Evolutionary conservation across 768 basidiomycete species (phyloP).

Genomic region (Boletus rubescentipes): DNA sequence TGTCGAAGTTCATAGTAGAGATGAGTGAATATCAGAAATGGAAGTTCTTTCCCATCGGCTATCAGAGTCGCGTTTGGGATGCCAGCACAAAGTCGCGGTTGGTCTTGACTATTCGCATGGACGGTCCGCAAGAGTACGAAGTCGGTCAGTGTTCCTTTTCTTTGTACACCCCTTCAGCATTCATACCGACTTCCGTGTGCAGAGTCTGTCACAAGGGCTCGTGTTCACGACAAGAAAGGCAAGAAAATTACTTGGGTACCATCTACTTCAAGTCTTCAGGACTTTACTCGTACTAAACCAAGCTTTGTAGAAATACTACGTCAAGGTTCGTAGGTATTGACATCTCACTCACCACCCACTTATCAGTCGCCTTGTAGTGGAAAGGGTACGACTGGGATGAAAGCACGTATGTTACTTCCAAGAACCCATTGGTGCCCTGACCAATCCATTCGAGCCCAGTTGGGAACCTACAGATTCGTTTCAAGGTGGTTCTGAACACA

Average conservation of each 20-base stretch:
- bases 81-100: neutral
- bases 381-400: slow-evolving; percentile 55
- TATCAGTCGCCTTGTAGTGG: slow-evolving; percentile 43
- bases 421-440: neutral
- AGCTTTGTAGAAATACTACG: slow-evolving; percentile 49
- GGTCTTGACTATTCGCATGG: slow-evolving; percentile 28
- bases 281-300: slow-evolving; percentile 11
- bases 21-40: slow-evolving; percentile 7
- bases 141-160: slow-evolving; percentile 49
- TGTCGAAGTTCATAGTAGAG: neutral
- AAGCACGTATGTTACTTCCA: slow-evolving; percentile 50
- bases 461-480: slow-evolving; percentile 72
- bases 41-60: slow-evolving; percentile 18
- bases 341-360: neutral
- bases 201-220: slow-evolving; percentile 58
- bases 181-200: slow-evolving; percentile 1
- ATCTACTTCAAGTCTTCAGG: slow-evolving; percentile 6
- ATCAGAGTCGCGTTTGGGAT: neutral
- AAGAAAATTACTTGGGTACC: slow-evolving; percentile 53
- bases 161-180: neutral
- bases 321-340: slow-evolving; percentile 45
- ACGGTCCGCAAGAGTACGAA: slow-evolving; percentile 56
- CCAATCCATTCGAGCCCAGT: slow-evolving; percentile 34
- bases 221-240: slow-evolving; percentile 45
- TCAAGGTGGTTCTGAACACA: slow-evolving; percentile 50